Percentiles rank a stretch among this genome's conserved stretches.
These are phyloP conservation scores for Suhomyces panamericanus DNA, from an alignment of 1,139 yeast species.

Conservation along the genomic window DNA sequence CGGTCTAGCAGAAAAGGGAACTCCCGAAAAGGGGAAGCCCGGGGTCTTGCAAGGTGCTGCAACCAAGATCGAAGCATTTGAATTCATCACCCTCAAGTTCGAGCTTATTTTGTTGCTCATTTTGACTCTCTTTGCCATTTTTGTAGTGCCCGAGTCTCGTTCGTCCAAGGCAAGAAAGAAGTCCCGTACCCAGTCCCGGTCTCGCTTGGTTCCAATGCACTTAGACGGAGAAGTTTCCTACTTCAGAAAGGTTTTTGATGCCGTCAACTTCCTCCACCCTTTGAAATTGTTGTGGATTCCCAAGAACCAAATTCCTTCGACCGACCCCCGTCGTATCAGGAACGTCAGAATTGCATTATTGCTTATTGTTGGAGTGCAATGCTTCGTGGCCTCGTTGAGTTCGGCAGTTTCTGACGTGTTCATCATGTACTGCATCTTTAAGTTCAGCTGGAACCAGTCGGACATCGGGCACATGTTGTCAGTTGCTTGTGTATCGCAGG, in stretches of 20 bases:
- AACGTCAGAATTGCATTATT: conserved; percentile 38
- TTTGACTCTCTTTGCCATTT: conserved; percentile 29
- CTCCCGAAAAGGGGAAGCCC: not conserved
- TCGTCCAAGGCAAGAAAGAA: conserved; percentile 36
- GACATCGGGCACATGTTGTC: conserved; percentile 64
- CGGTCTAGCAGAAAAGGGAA: conserved; percentile 2
- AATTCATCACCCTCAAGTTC: conserved; percentile 32
- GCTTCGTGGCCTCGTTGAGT: conserved; percentile 37
- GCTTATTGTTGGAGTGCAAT: conserved; percentile 49
- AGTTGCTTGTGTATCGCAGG: conserved; percentile 47
- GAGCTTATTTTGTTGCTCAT: conserved; percentile 30
- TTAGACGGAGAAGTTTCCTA: not conserved
- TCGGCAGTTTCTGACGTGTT: conserved; percentile 44
- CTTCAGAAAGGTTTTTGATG: not conserved
- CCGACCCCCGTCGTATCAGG: conserved; percentile 11
- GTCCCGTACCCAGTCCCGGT: conserved; percentile 43
- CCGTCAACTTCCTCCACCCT: conserved; percentile 45
- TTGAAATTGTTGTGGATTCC: conserved; percentile 42
- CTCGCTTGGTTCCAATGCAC: not conserved
- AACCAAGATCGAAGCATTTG: conserved; percentile 16
- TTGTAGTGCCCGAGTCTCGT: conserved; percentile 58
- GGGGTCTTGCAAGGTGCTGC: not conserved
- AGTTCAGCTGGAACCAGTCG: conserved; percentile 59
- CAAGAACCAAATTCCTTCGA: conserved; percentile 30
- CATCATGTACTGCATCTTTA: conserved; percentile 58